phyloP scores from a whole-genome alignment of 2,329 filamentous ascomycete species.

The Penicillium sp. region DNA sequence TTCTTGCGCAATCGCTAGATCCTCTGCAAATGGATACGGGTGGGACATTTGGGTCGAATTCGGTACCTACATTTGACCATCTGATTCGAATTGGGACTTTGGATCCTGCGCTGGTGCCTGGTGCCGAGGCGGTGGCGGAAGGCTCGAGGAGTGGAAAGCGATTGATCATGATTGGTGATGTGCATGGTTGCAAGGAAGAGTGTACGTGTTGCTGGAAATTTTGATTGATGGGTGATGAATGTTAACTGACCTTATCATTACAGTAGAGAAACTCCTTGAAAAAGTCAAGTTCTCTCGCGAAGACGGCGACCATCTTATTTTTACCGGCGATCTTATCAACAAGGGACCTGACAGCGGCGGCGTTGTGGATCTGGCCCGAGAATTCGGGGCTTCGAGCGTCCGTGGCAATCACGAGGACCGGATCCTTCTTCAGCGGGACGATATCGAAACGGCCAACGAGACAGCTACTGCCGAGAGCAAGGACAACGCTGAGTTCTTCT shows the following conservation, averaged over 20 bases:
- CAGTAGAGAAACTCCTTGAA: conserved; percentile 59
- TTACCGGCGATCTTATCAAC: conserved; percentile 75
- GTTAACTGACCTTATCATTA: not conserved
- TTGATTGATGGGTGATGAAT: not conserved
- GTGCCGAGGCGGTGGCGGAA: conserved; percentile 13
- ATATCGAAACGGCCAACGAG: conserved; percentile 34
- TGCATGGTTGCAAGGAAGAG: conserved; percentile 79
- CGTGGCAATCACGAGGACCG: conserved; percentile 92
- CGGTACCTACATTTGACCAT: conserved; percentile 48
- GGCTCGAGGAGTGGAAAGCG: conserved; percentile 47
- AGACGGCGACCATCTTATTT: conserved; percentile 68
- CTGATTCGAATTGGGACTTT: conserved; percentile 52
- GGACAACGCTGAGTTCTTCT: conserved; percentile 29
- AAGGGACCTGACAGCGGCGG: conserved; percentile 82
- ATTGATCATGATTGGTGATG: conserved; percentile 82
- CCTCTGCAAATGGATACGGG: conserved; percentile 25
- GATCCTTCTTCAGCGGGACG: conserved; percentile 65
- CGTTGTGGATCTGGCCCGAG: conserved; percentile 72
- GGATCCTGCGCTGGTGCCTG: conserved; percentile 48
- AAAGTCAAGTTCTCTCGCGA: conserved; percentile 61
- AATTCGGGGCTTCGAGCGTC: conserved; percentile 73
- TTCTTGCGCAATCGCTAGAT: conserved; percentile 33
- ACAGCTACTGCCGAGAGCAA: conserved; percentile 9
- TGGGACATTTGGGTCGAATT: conserved; percentile 49
- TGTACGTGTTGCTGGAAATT: conserved; percentile 41